Conservation (phyloP, 345 rosid genomes). For the Eucalyptus coolabah region DNA sequence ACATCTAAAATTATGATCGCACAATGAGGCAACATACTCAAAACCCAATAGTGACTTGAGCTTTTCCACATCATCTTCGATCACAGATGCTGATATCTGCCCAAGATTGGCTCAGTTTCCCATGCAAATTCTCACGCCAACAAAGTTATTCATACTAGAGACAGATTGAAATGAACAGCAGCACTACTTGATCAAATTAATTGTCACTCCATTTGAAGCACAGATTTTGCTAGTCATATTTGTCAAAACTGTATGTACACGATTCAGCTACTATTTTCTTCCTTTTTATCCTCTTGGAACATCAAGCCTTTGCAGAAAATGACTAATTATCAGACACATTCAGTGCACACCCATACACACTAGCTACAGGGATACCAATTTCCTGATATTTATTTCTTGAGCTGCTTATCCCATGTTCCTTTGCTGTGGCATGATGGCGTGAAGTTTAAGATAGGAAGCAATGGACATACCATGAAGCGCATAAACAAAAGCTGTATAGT, state of each 20-base stretch:
- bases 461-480: not conserved
- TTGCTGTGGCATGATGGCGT: not conserved
- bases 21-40: no score
- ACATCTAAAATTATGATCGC: no score
- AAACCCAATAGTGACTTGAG: no score
- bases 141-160: not conserved
- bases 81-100: not conserved
- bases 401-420: not conserved
- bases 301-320: not conserved
- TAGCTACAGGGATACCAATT: not conserved
- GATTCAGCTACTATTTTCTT: not conserved
- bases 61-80: no score
- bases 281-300: not conserved
- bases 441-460: not conserved
- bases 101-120: not conserved
- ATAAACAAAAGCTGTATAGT: not conserved
- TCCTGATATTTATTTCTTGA: not conserved
- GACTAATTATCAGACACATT: not conserved
- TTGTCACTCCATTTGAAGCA: not conserved
- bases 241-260: not conserved
- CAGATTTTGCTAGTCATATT: not conserved
- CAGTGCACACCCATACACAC: not conserved
- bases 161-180: not conserved
- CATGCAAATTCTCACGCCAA: not conserved
- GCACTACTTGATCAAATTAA: not conserved